Base-by-base conservation (phyloP, 2,329 filamentous ascomycete species). In the Thielaviopsis euricoi region DNA sequence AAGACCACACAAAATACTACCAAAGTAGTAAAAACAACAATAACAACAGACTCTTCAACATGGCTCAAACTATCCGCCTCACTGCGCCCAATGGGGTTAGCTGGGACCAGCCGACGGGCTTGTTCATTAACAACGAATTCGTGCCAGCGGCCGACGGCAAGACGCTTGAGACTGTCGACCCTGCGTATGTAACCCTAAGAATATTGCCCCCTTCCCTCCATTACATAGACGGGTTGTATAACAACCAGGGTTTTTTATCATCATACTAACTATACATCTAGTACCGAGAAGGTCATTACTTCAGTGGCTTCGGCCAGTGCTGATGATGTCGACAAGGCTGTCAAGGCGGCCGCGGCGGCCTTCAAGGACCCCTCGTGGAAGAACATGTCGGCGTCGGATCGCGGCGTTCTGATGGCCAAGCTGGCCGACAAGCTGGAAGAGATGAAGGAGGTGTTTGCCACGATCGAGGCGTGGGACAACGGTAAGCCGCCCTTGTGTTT, bases 391-490 rank as follows among this genome's bases (percentile, higher is more conserved):
- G 76, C 74, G 5, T 80, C 81, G 7, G 82, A 85, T 29, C 81
- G 87, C 37, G 86, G 85, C 46, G 76, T 76, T 37, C 68, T 91
- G 56, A 78, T 93, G 74, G 76, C 76, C 67, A 86, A 83, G 66
- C 78, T 93, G 15, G 82, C 85, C 12, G 78, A 86, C 55, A 73
- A 93, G 25, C 73, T 89, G 22, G 82, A 87, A 62, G 68, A 82
- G 66, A 75, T 91, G 66, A 75, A 74, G 26, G 72, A 74, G 43
- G 57, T 64, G 0, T 65, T 77, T 3, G 73, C 74, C 5, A 75
- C 74, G 1, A 68, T 76, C 6, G 87, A 94, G 70, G 87, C 88
- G 0, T 91, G 86, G 86, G 87, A 93, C 66, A 90, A 89, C 64
- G 87, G 85, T 67, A 69, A 70, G 29, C 15, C 46, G 53, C 29